Evolutionary conservation across 768 basidiomycete species (phyloP), one percentile per base, ranked within the genome.

Genomic region (Xerocomellus intermedius): DNA sequence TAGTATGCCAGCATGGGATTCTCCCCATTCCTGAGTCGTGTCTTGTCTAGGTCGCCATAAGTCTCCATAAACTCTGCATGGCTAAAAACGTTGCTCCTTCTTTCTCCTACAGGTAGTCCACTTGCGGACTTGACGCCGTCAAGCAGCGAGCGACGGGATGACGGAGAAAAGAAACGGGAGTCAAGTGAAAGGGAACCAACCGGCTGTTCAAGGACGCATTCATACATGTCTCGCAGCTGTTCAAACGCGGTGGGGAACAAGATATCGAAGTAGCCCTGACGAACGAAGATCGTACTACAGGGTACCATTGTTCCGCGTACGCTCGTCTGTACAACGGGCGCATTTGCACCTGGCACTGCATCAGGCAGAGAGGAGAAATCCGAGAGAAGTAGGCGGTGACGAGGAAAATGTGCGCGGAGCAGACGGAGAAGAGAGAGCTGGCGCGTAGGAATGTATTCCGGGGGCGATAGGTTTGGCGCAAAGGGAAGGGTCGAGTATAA

Each of bases 261-360:
- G 57, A 98, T 98, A 70, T 99, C 97, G 71, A 99, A 99, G 75
- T 86, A 95, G 8, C 97, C 97, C 65, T 90, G 96, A 63, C 86
- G 86, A 55, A 99, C 97, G 63, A 96, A 84, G 53, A 97, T 80
- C 14, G 91, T 98, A 58, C 86, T 79, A 64, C 92, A 94, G 5
- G 97, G 90, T 2, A 98, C 87, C 65, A 91, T 94, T 44, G 82
- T 81, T 56, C 88, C 89, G 42, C 82, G 84, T 67, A 89, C 87
- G 48, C 93, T 83, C 24, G 97, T 98, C 74, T 99, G 97, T 22
- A 98, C 97, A 22, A 98, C 97, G 12, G 97, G 97, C 5, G 89
- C 91, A 62, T 80, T 84, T 41, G 62, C 58, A 24, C 72, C 72
- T 2, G 82, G 80, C 10, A 98, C 85, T 0, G 92, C 79, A 58